Conservation (phyloP, 2,329 filamentous ascomycete species). For the Juglanconis sp. region DNA sequence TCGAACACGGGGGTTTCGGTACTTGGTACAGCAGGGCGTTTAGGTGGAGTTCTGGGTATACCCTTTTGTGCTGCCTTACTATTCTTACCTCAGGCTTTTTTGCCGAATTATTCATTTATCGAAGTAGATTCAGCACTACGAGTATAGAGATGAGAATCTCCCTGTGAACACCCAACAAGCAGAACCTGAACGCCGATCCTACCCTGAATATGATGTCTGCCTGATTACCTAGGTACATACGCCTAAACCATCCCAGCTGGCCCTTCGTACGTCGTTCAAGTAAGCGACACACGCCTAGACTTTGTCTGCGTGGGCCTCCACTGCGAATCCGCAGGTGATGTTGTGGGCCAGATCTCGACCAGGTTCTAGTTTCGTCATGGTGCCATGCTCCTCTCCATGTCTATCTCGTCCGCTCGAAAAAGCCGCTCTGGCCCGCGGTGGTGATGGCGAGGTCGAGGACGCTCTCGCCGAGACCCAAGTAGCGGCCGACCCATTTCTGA, state of each 20-base stretch:
- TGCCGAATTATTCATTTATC: background rate
- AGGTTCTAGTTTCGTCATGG: background rate
- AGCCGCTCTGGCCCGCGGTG: conserved; percentile 81
- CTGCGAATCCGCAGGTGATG: background rate
- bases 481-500: conserved; percentile 86
- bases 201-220: background rate
- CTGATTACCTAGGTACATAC: background rate
- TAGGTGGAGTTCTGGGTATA: background rate
- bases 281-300: background rate
- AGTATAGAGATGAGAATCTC: background rate
- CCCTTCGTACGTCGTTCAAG: background rate
- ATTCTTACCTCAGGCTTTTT: background rate
- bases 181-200: conserved; percentile 4
- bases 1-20: background rate
- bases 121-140: background rate
- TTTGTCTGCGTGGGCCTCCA: background rate
- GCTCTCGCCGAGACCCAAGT: conserved; percentile 93
- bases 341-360: background rate
- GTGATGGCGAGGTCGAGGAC: conserved; percentile 97
- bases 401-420: conserved; percentile 85
- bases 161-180: background rate
- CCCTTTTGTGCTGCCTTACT: background rate
- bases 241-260: background rate
- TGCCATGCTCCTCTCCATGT: background rate
- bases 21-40: background rate